These are phyloP conservation scores for Colletotrichum noveboracense DNA, from an alignment of 2,329 filamentous ascomycete species.

Conservation along the genomic window DNA sequence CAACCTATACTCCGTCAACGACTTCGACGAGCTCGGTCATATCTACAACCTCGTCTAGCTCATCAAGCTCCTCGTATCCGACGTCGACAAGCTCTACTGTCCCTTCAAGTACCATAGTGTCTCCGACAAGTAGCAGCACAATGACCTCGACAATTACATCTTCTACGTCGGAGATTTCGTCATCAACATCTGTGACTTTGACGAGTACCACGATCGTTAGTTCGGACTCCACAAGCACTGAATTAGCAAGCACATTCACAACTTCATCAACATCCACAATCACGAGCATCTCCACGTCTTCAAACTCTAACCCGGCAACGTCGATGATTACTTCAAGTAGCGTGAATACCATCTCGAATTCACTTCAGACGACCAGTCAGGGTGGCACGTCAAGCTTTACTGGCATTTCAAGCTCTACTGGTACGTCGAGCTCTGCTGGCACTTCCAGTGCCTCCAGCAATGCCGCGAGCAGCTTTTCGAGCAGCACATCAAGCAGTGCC, in stretches of 20 bases:
- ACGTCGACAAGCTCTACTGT: not conserved
- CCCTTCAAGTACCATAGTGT: not conserved
- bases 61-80: not conserved
- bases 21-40: not conserved
- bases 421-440: not conserved
- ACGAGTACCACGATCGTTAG: not conserved
- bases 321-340: not conserved
- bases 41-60: not conserved
- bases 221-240: not conserved
- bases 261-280: not conserved
- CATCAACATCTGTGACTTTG: not conserved
- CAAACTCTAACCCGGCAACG: fast-evolving
- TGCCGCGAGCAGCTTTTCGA: not conserved
- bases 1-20: not conserved
- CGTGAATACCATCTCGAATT: fast-evolving
- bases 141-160: not conserved
- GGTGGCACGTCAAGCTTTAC: not conserved
- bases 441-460: not conserved
- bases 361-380: not conserved
- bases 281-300: not conserved
- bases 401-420: not conserved
- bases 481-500: not conserved
- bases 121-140: not conserved
- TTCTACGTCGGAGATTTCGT: not conserved
- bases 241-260: not conserved